Conservation (phyloP, 2,329 filamentous ascomycete genomes). For the Leptographium radiaticola region DNA sequence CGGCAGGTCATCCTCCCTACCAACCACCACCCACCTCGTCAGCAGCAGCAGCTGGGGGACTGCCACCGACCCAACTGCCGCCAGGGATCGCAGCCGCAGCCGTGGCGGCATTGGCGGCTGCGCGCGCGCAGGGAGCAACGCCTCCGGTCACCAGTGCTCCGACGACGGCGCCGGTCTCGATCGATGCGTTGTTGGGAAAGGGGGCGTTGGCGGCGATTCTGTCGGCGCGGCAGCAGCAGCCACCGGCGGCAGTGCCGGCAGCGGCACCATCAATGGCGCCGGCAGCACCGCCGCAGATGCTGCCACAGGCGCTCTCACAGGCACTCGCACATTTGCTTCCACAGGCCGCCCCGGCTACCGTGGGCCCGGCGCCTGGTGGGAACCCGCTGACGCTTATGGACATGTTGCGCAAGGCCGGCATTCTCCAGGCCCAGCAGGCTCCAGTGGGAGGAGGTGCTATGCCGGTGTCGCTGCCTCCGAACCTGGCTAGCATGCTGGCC, state of each 20-base stretch:
- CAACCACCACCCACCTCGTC: constrained; percentile 14
- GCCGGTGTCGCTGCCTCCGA: constrained; percentile 15
- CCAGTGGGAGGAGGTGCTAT: constrained; percentile 20
- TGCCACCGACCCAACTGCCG: constrained; percentile 2
- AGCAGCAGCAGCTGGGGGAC: constrained; percentile 2
- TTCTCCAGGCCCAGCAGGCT: constrained; percentile 28
- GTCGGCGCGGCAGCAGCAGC: constrained; percentile 31
- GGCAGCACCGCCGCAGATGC: background rate
- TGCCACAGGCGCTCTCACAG: constrained; percentile 11
- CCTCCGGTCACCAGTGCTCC: constrained; percentile 7
- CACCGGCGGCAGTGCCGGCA: background rate
- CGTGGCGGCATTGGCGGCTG: constrained; percentile 9
- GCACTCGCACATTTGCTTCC: background rate
- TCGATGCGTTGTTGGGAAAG: constrained; percentile 46
- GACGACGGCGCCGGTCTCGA: constrained; percentile 27
- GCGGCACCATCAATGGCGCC: background rate
- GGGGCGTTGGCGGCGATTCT: constrained; percentile 47
- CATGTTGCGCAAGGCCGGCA: constrained; percentile 53
- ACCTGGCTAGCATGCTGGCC: constrained; percentile 16
- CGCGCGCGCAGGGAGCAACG: constrained; percentile 8
- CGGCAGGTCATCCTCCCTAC: constrained; percentile 13
- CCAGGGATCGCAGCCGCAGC: constrained; percentile 17
- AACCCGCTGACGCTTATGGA: constrained; percentile 49
- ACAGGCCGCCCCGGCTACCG: background rate
- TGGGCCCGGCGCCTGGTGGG: background rate